phyloP scores from a whole-genome alignment of 495 filamentous ascomycete species.

The Trichoderma virens region DNA sequence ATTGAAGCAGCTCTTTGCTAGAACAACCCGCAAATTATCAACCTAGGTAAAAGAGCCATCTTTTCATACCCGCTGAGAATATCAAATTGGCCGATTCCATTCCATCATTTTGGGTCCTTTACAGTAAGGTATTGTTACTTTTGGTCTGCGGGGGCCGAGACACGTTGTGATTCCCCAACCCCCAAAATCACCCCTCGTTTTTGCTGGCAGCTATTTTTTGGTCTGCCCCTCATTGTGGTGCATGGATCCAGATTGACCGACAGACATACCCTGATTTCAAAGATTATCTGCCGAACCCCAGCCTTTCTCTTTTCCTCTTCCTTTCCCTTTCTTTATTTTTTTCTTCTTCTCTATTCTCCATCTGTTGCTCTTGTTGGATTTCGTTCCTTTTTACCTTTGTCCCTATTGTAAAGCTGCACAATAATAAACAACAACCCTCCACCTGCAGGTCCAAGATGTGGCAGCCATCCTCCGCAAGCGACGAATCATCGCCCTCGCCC shows the following conservation, averaged over 20 bases:
- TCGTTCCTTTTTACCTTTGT: background rate
- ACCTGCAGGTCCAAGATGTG: background rate
- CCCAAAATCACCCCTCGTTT: too few relatives aligned
- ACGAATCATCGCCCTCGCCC: background rate
- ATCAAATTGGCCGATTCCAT: too few relatives aligned
- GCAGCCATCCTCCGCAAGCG: background rate
- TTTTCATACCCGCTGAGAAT: too few relatives aligned
- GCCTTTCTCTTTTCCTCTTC: background rate
- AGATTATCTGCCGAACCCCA: too few relatives aligned
- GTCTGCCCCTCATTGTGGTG: background rate
- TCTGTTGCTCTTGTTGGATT: background rate
- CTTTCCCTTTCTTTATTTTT: background rate
- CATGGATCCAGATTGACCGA: too few relatives aligned
- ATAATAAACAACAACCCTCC: background rate
- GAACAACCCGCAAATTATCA: too few relatives aligned
- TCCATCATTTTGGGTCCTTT: too few relatives aligned
- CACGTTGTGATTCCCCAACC: background rate
- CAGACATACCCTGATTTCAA: too few relatives aligned
- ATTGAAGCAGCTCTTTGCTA: too few relatives aligned
- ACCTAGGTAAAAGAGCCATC: too few relatives aligned
- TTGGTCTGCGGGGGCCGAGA: background rate
- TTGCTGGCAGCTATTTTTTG: background rate
- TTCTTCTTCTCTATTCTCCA: background rate
- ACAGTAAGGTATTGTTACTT: too few relatives aligned
- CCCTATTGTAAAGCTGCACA: background rate